Evolutionary conservation across 805 yeast genomes (phyloP), one percentile per base, ranked within the genome.

Genomic region (Lachancea thermotolerans): DNA sequence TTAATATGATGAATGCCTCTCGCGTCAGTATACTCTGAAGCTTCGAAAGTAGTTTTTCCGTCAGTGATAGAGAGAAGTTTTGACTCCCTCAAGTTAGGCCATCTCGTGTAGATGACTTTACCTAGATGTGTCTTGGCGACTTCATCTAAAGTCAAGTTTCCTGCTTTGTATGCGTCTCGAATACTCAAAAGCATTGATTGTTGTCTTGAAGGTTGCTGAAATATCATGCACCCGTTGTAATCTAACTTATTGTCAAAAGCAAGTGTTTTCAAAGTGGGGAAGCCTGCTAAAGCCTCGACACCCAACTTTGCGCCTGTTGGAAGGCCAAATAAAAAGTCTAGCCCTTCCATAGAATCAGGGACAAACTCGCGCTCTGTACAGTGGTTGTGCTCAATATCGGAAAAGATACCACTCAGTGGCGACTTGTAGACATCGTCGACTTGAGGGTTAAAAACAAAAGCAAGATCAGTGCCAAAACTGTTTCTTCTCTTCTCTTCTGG

Each of bases 31-130:
- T 25, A 47, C 43, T 39, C 45, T 11, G 44, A 46, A 10, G 53
- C 57, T 27, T 60, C 61, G 55, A 76, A 85, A 37, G 69, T 71
- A 54, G 63, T 66, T 14, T 69, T 63, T 11, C 72, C 75, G 60
- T 85, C 90, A 31, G 72, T 61, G 3, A 91, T 76, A 17, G 74
- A 72, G 10, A 79, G 69, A 35, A 91, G 79, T 57, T 76, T 79
- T 9, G 89, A 83, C 66, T 91, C 97, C 54, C 81, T 75, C 52
- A 93, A 69, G 58, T 79, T 86, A n/a, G 99, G 99, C 91, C 95
- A 93, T 54, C 82, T 78, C 10, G 85, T 77, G 60, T 81, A 90
- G 2, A 85, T 83, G 41, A 79, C 65, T 46, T 79, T 73, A 38
- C 79, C 81, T 44, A 84, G 55, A 45, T 74, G 78, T 55, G 79